Evolutionary conservation across 2,329 filamentous ascomycete species (phyloP).

Genomic region (Sporothrix schenckii): DNA sequence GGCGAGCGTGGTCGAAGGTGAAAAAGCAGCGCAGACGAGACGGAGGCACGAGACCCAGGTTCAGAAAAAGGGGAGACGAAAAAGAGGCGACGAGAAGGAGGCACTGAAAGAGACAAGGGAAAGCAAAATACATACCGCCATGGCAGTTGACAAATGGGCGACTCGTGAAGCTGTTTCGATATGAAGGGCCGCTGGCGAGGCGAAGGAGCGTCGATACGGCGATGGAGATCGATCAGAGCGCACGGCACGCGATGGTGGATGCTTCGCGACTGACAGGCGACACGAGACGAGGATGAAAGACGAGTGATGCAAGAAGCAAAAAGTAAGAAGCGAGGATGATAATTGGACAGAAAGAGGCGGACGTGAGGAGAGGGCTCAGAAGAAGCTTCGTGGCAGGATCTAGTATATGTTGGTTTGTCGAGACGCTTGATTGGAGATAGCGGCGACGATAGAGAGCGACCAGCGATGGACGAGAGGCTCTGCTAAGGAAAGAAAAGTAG

Average conservation of each 20-base stretch:
- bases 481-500: background rate
- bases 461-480: background rate
- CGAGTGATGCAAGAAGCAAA: conserved; percentile 6
- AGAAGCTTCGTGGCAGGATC: background rate
- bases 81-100: background rate
- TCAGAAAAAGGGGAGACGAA: background rate
- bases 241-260: background rate
- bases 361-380: background rate
- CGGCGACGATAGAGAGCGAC: background rate
- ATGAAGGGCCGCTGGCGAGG: background rate
- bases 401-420: background rate
- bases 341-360: background rate
- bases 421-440: background rate
- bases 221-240: background rate
- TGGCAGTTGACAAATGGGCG: background rate
- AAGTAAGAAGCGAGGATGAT: background rate
- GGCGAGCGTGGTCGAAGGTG: background rate
- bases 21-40: background rate
- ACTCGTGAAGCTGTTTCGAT: background rate
- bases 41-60: conserved; percentile 2
- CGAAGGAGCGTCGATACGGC: background rate
- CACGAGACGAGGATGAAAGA: background rate
- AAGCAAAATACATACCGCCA: conserved; percentile 20
- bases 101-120: too few relatives aligned
- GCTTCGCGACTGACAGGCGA: conserved; percentile 11